phyloP scores from a whole-genome alignment of 192 early-diverging fungal genomes.

The Backusella sp. region DNA sequence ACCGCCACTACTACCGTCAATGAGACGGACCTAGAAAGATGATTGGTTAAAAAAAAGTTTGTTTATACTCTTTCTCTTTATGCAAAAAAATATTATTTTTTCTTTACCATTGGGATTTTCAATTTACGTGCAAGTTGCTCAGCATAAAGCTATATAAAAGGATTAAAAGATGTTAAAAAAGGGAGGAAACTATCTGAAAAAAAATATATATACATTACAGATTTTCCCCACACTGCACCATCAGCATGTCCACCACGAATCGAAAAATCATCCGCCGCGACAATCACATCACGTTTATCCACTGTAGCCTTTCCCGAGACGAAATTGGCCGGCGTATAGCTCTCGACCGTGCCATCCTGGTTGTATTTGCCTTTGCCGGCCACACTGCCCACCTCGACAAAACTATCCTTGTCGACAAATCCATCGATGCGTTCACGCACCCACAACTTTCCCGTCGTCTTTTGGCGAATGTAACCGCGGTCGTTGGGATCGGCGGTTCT shows the following conservation, averaged over 20 bases:
- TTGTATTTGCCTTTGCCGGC: slow-evolving; percentile 33
- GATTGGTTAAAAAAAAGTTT: not conserved
- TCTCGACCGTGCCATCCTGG: slow-evolving; percentile 2
- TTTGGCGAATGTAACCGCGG: slow-evolving; percentile 36
- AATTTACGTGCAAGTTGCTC: slow-evolving; percentile 31
- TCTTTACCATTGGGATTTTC: slow-evolving; percentile 28
- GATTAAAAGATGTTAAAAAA: no score
- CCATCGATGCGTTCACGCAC: slow-evolving; percentile 32
- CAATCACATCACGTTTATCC: slow-evolving; percentile 21
- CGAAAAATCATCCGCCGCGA: slow-evolving; percentile 40
- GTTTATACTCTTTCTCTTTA: not conserved
- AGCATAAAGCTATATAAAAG: slow-evolving; percentile 31
- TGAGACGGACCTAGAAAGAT: slow-evolving; percentile 28
- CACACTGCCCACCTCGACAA: slow-evolving; percentile 34
- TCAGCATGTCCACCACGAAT: slow-evolving; percentile 42
- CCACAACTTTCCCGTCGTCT: slow-evolving; percentile 32
- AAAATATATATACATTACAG: slow-evolving; percentile 28
- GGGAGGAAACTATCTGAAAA: no score
- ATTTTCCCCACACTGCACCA: slow-evolving; percentile 38
- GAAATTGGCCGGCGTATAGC: slow-evolving; percentile 31
- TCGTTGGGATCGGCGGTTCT: slow-evolving; percentile 18
- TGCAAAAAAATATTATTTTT: not conserved
- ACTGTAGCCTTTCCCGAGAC: slow-evolving; percentile 28
- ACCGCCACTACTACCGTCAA: slow-evolving; percentile 40
- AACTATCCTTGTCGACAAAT: slow-evolving; percentile 27